A percentile compares a stretch with the other conserved stretches of the same genome.
phyloP scores from a whole-genome alignment of 306 rosid species.

The Lathyrus tuberosus region DNA sequence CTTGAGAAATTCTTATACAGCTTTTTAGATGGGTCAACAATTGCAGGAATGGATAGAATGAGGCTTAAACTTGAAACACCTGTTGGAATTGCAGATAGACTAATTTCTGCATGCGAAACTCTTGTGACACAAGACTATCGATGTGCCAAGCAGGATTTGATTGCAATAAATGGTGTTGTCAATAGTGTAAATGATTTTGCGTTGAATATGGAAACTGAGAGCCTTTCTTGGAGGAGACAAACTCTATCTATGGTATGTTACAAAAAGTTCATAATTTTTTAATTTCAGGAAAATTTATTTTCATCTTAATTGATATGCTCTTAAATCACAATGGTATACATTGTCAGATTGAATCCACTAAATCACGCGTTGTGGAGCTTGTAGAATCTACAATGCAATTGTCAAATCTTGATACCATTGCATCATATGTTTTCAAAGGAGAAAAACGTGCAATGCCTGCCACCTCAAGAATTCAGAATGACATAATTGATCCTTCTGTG shows the following conservation, averaged over 20 bases:
- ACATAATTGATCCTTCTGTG: constrained; percentile 71
- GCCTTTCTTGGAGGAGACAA: constrained; percentile 84
- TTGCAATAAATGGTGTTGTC: constrained; percentile 60
- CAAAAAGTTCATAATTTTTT: constrained; percentile 9
- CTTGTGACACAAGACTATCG: constrained; percentile 75
- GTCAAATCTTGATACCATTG: constrained; percentile 81
- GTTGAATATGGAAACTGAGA: constrained; percentile 66
- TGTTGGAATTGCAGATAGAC: constrained; percentile 78
- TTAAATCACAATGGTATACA: constrained; percentile 29
- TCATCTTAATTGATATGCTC: constrained; percentile 18
- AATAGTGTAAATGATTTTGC: constrained; percentile 66
- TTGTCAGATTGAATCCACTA: constrained; percentile 80
- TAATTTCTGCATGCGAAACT: constrained; percentile 67
- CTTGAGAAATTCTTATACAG: constrained; percentile 80
- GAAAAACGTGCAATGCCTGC: constrained; percentile 61
- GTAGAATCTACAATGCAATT: constrained; percentile 71
- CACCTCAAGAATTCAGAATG: constrained; percentile 76
- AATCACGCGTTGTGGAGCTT: constrained; percentile 71
- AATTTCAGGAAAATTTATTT: constrained; percentile 20
- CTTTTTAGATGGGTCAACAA: constrained; percentile 88
- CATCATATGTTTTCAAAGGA: constrained; percentile 75
- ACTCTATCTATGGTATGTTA: constrained; percentile 63
- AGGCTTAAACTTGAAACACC: constrained; percentile 95
- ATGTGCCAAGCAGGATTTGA: constrained; percentile 77
- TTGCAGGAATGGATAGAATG: constrained; percentile 88